Evolutionary conservation across 2,329 filamentous ascomycete genomes (phyloP), one percentile per base, ranked within the genome.

Genomic region (Raffaelea deltoideospora): DNA sequence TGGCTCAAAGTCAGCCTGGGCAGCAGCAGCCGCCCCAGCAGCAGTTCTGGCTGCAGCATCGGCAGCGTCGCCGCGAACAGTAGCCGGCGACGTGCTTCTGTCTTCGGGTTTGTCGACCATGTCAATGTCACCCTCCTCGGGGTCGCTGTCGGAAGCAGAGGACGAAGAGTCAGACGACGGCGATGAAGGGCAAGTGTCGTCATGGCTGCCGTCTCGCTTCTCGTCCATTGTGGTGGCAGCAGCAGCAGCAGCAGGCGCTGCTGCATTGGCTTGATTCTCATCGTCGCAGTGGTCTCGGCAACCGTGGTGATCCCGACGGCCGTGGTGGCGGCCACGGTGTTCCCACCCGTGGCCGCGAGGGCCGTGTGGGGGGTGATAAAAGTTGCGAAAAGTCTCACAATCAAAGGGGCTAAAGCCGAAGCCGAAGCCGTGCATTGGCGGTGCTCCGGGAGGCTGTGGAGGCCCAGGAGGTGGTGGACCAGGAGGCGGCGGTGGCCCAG

Each of bases 31-130:
- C 14, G 24, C 33, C 18, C n/a, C 23, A 13, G 22, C 13, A 15
- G 22, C 27, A 33, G 17, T 17, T 13, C 30, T 47, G 47, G 30
- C 46, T 42, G 17, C 41, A 44, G 20, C 10, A 23, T 4, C 39
- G 18, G 37, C 20, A 19, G 33, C 37, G 6, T 34, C 34, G 19
- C 27, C 32, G 26, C 31, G 34, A 18, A 33, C 29, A 5, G 37
- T 41, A 9, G 33, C 56, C 53, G 20, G 31, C 13, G 24, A 27
- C n/a, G n/a, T n/a, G n/a, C n/a, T n/a, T n/a, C n/a, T n/a, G 7
- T 56, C 47, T 15, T 55, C 47, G n/a, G 53, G 51, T 47, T 52
- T 58, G 21, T 53, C 53, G 31, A 35, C 40, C 43, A 42, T 44
- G 37, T 38, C 35, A 22, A 43, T 35, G 32, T 49, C 41, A 22